Evolutionary conservation across 441 rosid species (phyloP).

Genomic region (Euphorbia schlechtendalii): DNA sequence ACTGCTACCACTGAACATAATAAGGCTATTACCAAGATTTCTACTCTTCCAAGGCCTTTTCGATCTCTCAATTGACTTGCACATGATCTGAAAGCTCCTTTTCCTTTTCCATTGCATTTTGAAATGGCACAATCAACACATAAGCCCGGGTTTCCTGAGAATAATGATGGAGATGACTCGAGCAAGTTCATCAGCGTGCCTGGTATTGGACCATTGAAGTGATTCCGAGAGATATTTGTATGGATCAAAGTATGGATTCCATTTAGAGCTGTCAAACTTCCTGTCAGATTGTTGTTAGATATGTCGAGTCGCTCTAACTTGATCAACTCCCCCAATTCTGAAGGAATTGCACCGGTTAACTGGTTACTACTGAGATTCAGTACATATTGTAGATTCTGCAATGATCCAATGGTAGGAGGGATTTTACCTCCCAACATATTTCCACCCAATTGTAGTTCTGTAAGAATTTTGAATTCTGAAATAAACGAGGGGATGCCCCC

Average conservation of each 20-base stretch:
- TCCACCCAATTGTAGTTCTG: constrained; percentile 55
- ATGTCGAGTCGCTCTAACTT: constrained; percentile 50
- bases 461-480: constrained; percentile 39
- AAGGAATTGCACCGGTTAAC: constrained; percentile 55
- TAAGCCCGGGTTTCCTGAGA: constrained; percentile 49
- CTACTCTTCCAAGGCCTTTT: constrained; percentile 29
- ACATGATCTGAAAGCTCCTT: constrained; percentile 34
- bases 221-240: constrained; percentile 55
- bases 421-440: constrained; percentile 62
- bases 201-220: constrained; percentile 68
- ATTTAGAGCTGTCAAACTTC: constrained; percentile 40
- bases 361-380: constrained; percentile 60
- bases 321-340: constrained; percentile 31
- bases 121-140: constrained; percentile 41
- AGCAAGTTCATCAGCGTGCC: constrained; percentile 29
- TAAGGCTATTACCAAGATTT: constrained; percentile 38
- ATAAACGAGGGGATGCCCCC: constrained; percentile 63
- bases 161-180: constrained; percentile 41
- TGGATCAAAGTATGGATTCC: constrained; percentile 32
- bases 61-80: constrained; percentile 16
- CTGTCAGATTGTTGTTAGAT: constrained; percentile 60
- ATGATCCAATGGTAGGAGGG: constrained; percentile 49
- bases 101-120: constrained; percentile 24
- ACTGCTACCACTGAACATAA: constrained; percentile 25
- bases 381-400: constrained; percentile 39